A percentile compares a stretch with the other conserved stretches of the same genome.
Conservation (phyloP, 495 filamentous ascomycete genomes). For the Penicillium soppii region DNA sequence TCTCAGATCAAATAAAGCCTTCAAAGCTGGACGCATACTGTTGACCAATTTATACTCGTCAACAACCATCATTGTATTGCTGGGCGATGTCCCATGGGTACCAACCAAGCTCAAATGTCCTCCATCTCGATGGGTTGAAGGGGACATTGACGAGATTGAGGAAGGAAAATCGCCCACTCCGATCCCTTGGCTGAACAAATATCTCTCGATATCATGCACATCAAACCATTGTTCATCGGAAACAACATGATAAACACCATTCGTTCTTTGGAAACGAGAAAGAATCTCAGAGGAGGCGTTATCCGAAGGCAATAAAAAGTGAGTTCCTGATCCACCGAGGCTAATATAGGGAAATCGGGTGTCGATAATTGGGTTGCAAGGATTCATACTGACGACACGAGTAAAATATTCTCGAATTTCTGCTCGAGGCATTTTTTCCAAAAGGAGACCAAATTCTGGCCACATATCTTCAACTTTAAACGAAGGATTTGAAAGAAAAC, state of each 20-base stretch:
- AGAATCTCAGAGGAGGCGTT: not conserved
- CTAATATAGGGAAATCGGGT: conserved; percentile 18
- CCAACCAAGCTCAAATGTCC: not conserved
- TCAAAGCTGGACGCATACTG: not conserved
- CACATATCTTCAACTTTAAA: conserved; percentile 13
- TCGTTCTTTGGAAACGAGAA: conserved; percentile 10
- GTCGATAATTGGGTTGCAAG: conserved; percentile 17
- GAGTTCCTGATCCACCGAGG: conserved; percentile 16
- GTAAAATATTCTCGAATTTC: conserved; percentile 13
- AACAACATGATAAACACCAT: conserved; percentile 12
- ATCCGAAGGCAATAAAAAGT: not conserved
- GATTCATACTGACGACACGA: conserved; percentile 4
- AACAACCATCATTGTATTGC: not conserved
- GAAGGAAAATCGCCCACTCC: not conserved
- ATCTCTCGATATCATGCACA: conserved; percentile 21
- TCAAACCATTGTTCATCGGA: conserved; percentile 24
- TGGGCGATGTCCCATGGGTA: not conserved
- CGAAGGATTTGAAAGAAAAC: not conserved
- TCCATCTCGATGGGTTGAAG: not conserved
- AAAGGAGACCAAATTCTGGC: conserved; percentile 15
- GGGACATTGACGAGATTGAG: not conserved
- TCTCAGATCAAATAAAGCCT: too few relatives aligned
- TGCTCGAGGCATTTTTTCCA: conserved; percentile 11
- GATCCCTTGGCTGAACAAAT: conserved; percentile 7
- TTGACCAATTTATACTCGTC: not conserved